phyloP scores from a whole-genome alignment of 345 rosid genomes.

The Euclidium syriacum region DNA sequence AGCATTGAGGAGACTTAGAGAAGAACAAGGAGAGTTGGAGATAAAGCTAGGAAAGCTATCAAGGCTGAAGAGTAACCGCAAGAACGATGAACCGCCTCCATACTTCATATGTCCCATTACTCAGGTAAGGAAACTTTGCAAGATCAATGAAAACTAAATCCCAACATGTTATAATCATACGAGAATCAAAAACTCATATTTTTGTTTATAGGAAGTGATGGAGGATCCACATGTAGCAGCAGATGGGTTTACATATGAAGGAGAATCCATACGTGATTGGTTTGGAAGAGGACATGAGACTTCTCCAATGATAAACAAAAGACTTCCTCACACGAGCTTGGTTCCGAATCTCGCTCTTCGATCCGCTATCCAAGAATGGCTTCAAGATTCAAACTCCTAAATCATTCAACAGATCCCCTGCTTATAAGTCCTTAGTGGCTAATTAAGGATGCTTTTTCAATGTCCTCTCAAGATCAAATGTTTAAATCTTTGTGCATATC shows the following conservation, averaged over 20 bases:
- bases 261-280: conserved; percentile 59
- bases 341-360: conserved; percentile 46
- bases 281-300: conserved; percentile 45
- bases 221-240: conserved; percentile 70
- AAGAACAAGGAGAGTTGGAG: conserved; percentile 55
- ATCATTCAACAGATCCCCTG: background rate
- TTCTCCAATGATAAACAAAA: conserved; percentile 62
- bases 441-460: background rate
- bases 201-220: conserved; percentile 59
- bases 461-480: background rate
- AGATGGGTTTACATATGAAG: conserved; percentile 70
- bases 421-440: background rate
- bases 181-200: background rate
- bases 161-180: background rate
- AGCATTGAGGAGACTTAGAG: conserved; percentile 44
- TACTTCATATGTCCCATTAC: conserved; percentile 73
- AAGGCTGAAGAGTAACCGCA: conserved; percentile 46
- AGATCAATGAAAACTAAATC: background rate
- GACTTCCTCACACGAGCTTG: conserved; percentile 32
- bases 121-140: conserved; percentile 30
- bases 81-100: conserved; percentile 7
- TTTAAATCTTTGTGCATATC: background rate
- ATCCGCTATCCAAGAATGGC: conserved; percentile 55
- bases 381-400: conserved; percentile 23
- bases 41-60: conserved; percentile 59